A percentile compares a stretch with the other conserved stretches of the same genome.
Evolutionary conservation across 306 rosid genomes (phyloP).

Genomic region (Quercus wislizeni): DNA sequence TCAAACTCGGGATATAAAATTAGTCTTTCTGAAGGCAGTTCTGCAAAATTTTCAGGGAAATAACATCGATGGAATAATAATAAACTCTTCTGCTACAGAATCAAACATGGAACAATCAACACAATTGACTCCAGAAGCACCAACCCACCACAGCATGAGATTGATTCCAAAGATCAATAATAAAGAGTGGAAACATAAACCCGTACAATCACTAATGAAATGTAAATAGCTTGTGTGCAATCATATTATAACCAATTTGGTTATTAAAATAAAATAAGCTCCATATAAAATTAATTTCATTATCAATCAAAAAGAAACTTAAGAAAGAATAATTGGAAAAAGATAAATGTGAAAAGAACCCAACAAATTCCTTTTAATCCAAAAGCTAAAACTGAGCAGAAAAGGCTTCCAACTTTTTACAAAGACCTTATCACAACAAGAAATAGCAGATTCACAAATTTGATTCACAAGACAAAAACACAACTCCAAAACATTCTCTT

Average conservation of each 20-base stretch:
- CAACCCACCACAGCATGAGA: neutral
- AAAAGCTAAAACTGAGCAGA: neutral
- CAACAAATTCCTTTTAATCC: neutral
- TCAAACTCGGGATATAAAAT: neutral
- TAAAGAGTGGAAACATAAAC: too few species aligned
- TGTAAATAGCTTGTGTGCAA: neutral
- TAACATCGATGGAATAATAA: neutral
- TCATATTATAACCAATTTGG: neutral
- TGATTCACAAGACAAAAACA: neutral
- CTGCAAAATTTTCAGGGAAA: neutral
- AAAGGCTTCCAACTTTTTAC: conserved; percentile 5
- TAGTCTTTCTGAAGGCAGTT: neutral
- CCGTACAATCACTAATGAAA: neutral
- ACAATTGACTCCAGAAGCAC: neutral
- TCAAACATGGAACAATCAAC: neutral
- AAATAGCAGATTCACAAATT: neutral
- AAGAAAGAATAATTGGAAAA: neutral
- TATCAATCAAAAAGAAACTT: neutral
- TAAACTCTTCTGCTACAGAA: neutral
- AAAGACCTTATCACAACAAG: neutral
- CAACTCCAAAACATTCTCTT: neutral
- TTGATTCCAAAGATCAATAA: neutral
- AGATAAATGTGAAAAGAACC: neutral
- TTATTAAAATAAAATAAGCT: neutral
- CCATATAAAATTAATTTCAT: neutral